Evolutionary conservation across 257 asterid species (phyloP), one percentile per base, ranked within the genome.

Genomic region (Vinca minor): DNA sequence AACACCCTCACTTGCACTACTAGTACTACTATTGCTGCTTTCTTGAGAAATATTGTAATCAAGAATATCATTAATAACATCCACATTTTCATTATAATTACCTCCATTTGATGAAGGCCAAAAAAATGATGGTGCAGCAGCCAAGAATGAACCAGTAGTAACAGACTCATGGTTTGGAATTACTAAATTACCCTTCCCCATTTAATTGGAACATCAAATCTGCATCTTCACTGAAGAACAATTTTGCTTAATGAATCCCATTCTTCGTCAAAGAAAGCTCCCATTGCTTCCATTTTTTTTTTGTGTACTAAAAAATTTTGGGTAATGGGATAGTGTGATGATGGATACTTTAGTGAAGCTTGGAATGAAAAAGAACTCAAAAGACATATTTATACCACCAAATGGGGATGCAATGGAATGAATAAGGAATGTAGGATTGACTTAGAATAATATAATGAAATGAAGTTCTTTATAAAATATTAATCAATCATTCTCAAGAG

Each of bases 181-280:
- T n/a, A n/a, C n/a, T n/a, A n/a, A n/a, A n/a, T n/a, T n/a, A n/a
- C n/a, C n/a, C n/a, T n/a, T n/a, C 63, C 66, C 65, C 74, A 46
- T 73, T 68, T 31, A 68, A 73, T 63, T 78, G 83, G n/a, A 68
- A 66, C 75, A 64, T 41, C 60, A 73, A 70, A 63, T 79, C 79
- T 14, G 79, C 69, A 63, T 84, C 77, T 59, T 84, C 94, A 65
- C 25, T 66, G 0, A 87, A 73, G 52, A 89, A 84, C 71, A 86
- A n/a, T 72, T 68, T 64, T 86, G 87, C 78, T 79, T 65, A 85
- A 62, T 28, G 86, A 72, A 14, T 84, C 94, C 91, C 89, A 83
- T 69, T 88, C 94, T 65, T 85, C 89, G 49, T 85, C 89, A 70
- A 81, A 71, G 69, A 85, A 88, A 50, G 80, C 75, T 66, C 76